Conservation (phyloP, 2,329 filamentous ascomycete genomes). For the Penicillium sp. region DNA sequence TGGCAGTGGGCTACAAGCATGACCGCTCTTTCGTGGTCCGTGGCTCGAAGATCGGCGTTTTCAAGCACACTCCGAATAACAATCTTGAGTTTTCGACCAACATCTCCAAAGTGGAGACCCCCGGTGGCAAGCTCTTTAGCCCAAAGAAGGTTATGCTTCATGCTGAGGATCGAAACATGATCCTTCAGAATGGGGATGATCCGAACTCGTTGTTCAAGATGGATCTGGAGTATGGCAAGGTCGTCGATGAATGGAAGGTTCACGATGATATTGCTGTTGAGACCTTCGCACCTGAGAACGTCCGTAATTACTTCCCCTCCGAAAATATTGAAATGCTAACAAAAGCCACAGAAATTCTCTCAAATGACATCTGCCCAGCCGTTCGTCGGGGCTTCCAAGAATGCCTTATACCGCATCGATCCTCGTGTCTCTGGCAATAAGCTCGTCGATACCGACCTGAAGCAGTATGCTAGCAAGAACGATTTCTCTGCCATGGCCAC, state of each 20-base stretch:
- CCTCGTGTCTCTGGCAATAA: constrained; percentile 89
- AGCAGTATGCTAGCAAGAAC: constrained; percentile 96
- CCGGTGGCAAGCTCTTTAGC: constrained; percentile 82
- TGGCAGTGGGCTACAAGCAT: constrained; percentile 96
- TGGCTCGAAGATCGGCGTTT: constrained; percentile 97
- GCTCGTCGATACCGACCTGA: constrained; percentile 87
- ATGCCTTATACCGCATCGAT: constrained; percentile 91
- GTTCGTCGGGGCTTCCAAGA: constrained; percentile 89
- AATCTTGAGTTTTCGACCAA: constrained; percentile 95
- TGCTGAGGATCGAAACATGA: constrained; percentile 85
- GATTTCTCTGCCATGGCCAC: constrained; percentile 94
- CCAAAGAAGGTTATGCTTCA: constrained; percentile 98
- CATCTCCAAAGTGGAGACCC: constrained; percentile 93
- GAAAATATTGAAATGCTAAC: constrained; percentile 30
- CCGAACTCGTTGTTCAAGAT: constrained; percentile 93
- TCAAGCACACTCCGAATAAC: constrained; percentile 93
- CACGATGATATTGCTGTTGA: constrained; percentile 94
- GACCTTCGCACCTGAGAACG: constrained; percentile 88
- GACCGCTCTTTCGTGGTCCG: constrained; percentile 96
- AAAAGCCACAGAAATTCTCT: constrained; percentile 73
- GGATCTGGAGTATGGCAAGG: constrained; percentile 97
- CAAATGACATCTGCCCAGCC: constrained; percentile 96
- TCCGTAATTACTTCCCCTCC: constrained; percentile 38
- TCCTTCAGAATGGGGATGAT: constrained; percentile 79
- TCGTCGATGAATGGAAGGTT: constrained; percentile 98